Conservation (phyloP, 2,329 filamentous ascomycete species). For the Scopulariopsis brevicaulis region DNA sequence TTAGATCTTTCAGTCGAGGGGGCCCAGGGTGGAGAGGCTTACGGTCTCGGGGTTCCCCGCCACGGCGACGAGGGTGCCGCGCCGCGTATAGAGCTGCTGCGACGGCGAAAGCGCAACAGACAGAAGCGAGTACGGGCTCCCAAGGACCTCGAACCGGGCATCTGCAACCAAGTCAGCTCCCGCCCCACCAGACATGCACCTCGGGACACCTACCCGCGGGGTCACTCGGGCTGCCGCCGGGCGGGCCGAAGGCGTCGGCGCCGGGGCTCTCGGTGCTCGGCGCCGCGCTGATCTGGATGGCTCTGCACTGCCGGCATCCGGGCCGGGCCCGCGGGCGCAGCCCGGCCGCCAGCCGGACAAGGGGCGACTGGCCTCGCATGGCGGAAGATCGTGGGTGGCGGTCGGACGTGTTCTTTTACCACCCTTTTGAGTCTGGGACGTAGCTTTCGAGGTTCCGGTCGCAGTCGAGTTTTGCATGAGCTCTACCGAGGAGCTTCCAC, state of each 20-base stretch:
- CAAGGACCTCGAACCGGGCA: constrained; percentile 88
- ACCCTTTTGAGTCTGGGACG: too few relatives aligned
- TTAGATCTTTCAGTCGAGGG: background rate
- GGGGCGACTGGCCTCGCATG: constrained; percentile 32
- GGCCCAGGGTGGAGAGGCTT: constrained; percentile 15
- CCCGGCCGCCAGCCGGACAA: constrained; percentile 22
- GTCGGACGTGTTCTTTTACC: too few relatives aligned
- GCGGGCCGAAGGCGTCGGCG: constrained; percentile 48
- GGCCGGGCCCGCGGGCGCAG: constrained; percentile 18
- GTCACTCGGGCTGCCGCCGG: constrained; percentile 29
- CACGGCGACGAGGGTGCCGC: constrained; percentile 82
- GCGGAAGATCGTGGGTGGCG: constrained; percentile 7
- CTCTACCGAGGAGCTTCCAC: background rate
- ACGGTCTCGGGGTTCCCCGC: constrained; percentile 89
- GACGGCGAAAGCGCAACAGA: constrained; percentile 89
- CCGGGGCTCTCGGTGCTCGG: constrained; percentile 44
- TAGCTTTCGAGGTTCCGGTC: background rate
- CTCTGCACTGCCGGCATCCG: constrained; percentile 43
- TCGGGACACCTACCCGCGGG: constrained; percentile 31
- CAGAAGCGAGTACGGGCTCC: constrained; percentile 83
- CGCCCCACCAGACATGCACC: background rate
- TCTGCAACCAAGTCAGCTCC: constrained; percentile 39
- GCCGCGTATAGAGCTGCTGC: constrained; percentile 83
- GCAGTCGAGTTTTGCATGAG: background rate
- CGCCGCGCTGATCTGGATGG: constrained; percentile 51